These are phyloP conservation scores for Mariannaea sp. DNA, from an alignment of 2,329 filamentous ascomycete genomes.

Conservation along the genomic window DNA sequence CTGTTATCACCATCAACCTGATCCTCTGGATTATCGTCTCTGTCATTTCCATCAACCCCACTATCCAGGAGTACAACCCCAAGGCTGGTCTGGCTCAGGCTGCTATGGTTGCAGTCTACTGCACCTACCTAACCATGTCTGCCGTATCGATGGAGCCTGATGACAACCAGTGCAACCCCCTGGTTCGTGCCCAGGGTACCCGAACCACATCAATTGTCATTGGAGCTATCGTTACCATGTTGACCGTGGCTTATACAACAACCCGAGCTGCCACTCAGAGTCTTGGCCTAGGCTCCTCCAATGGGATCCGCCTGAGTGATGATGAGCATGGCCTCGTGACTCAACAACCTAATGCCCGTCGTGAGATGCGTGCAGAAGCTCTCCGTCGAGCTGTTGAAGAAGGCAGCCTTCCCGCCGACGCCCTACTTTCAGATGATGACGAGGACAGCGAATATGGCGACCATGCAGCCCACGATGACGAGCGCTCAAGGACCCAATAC, in stretches of 20 bases:
- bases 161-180: slow-evolving; percentile 88
- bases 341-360: slow-evolving; percentile 77
- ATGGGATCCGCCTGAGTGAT: slow-evolving; percentile 64
- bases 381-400: slow-evolving; percentile 91
- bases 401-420: slow-evolving; percentile 88
- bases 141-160: slow-evolving; percentile 99
- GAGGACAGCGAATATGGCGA: slow-evolving; percentile 68
- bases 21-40: slow-evolving; percentile 81
- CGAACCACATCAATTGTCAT: slow-evolving; percentile 89
- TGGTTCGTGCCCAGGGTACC: slow-evolving; percentile 83
- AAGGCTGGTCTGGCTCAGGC: slow-evolving; percentile 96
- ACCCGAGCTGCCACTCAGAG: slow-evolving; percentile 94
- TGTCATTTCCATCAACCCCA: slow-evolving; percentile 84
- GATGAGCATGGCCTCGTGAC: slow-evolving; percentile 90
- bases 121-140: slow-evolving; percentile 97
- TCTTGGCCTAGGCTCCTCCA: slow-evolving; percentile 65
- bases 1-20: slow-evolving; percentile 92
- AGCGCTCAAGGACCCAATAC: slow-evolving; percentile 88
- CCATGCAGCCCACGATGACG: slow-evolving; percentile 77
- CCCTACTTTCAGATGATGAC: slow-evolving; percentile 75
- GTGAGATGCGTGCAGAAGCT: slow-evolving; percentile 91
- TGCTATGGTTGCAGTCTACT: slow-evolving; percentile 96
- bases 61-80: slow-evolving; percentile 87
- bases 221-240: slow-evolving; percentile 92
- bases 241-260: slow-evolving; percentile 96